These are phyloP conservation scores for Scutellaria minor DNA, from an alignment of 257 asterid genomes.

Conservation along the genomic window DNA sequence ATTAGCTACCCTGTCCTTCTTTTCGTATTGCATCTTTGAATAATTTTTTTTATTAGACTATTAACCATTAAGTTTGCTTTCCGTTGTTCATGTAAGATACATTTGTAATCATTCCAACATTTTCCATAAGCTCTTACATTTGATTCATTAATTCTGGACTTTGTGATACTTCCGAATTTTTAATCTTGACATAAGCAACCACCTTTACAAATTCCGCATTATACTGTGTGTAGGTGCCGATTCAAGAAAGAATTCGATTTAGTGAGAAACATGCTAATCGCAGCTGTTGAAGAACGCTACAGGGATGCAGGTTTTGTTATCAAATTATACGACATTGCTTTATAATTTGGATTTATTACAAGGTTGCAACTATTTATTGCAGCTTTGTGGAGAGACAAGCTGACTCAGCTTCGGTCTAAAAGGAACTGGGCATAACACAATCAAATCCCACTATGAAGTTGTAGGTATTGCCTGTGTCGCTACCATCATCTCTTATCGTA, in stretches of 20 bases:
- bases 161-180: not conserved
- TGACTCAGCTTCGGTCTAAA: conserved; percentile 80
- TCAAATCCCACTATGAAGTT: not conserved
- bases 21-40: too few species aligned
- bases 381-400: conserved; percentile 94
- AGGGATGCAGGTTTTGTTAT: conserved; percentile 56
- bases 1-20: too few species aligned
- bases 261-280: conserved; percentile 61
- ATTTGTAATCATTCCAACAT: too few species aligned
- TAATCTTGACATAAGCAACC: not conserved
- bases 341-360: not conserved
- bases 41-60: too few species aligned
- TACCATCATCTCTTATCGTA: not conserved
- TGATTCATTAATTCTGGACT: too few species aligned
- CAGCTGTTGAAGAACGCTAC: conserved; percentile 69
- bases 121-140: too few species aligned
- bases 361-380: conserved; percentile 25
- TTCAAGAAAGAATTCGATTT: conserved; percentile 63
- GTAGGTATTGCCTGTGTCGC: conserved; percentile 11
- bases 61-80: too few species aligned
- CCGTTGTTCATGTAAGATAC: too few species aligned
- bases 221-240: conserved; percentile 48
- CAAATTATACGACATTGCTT: not conserved
- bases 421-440: conserved; percentile 71
- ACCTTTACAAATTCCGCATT: not conserved